Evolutionary conservation across 768 basidiomycete genomes (phyloP).

Genomic region (Hypholoma fasciculare): DNA sequence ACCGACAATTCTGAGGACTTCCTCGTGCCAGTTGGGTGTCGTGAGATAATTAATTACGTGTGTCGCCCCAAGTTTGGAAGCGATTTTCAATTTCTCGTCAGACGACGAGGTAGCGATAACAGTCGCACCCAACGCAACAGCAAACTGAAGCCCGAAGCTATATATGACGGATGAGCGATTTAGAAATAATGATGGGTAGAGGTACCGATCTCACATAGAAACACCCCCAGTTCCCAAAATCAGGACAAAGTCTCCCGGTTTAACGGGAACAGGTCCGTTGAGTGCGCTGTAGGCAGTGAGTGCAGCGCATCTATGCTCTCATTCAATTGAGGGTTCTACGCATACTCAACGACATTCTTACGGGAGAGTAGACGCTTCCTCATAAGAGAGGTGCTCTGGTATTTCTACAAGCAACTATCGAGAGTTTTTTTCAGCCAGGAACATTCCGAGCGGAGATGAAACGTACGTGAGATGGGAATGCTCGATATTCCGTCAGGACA

Average conservation of each 20-base stretch:
- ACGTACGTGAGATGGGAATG: slow-evolving; percentile 33
- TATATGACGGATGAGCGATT: background rate
- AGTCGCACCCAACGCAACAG: slow-evolving; percentile 59
- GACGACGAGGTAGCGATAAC: slow-evolving; percentile 71
- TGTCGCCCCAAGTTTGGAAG: slow-evolving; percentile 51
- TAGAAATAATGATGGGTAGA: background rate
- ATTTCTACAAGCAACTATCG: slow-evolving; percentile 47
- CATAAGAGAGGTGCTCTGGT: slow-evolving; percentile 60
- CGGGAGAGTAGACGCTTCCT: slow-evolving; percentile 67
- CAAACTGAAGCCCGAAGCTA: slow-evolving; percentile 60
- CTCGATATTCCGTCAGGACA: slow-evolving; percentile 52
- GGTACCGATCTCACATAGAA: slow-evolving; percentile 38
- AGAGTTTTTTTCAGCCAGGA: background rate
- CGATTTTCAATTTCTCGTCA: slow-evolving; percentile 58
- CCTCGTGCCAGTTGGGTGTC: slow-evolving; percentile 57
- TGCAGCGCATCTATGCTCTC: slow-evolving; percentile 45
- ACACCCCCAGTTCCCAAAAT: slow-evolving; percentile 62
- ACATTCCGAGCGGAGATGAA: background rate
- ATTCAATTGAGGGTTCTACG: slow-evolving; percentile 40
- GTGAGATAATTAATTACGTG: slow-evolving; percentile 64
- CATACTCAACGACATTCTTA: slow-evolving; percentile 22
- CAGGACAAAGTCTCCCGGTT: slow-evolving; percentile 60
- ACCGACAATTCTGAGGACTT: slow-evolving; percentile 45
- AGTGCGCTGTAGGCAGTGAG: slow-evolving; percentile 67
- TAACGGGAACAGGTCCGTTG: slow-evolving; percentile 45